phyloP scores from a whole-genome alignment of 225 moss, liverwort and hornwort genomes.

The Sphagnum contortum region DNA sequence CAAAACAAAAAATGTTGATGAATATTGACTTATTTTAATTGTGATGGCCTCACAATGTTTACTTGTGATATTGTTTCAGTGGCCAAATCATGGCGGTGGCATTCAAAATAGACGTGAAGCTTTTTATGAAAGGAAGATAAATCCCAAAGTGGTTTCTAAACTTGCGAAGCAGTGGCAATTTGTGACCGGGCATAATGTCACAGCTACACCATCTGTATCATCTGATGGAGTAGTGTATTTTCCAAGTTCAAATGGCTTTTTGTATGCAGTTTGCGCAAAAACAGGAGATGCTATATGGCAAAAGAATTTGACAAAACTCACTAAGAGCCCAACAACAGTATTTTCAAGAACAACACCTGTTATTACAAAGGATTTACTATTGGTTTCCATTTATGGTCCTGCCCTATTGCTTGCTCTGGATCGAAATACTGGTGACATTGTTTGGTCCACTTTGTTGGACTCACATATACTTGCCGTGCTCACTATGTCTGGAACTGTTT shows the following conservation, averaged over 20 bases:
- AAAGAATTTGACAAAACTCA: slow-evolving; percentile 2
- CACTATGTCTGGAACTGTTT: neutral
- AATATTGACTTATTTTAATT: too few relatives aligned
- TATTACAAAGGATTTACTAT: neutral
- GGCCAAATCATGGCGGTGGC: slow-evolving; percentile 2
- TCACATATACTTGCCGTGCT: neutral
- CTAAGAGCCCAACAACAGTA: neutral
- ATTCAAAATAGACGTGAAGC: neutral
- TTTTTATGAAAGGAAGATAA: neutral
- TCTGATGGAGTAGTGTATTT: neutral
- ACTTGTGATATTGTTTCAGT: neutral
- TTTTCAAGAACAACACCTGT: neutral
- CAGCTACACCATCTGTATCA: slow-evolving; percentile 1
- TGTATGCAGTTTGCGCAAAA: neutral
- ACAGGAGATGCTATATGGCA: neutral
- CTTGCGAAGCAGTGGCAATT: slow-evolving; percentile 1
- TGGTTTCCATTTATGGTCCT: neutral
- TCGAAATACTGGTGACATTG: neutral
- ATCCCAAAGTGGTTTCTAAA: neutral
- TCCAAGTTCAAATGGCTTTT: neutral
- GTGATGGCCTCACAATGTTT: too few relatives aligned
- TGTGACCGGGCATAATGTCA: neutral
- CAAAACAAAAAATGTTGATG: too few relatives aligned
- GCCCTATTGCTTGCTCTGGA: neutral
- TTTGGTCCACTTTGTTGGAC: slow-evolving; percentile 1